These are phyloP conservation scores for Sisymbrium irio DNA, from an alignment of 345 rosid species.

Conservation along the genomic window DNA sequence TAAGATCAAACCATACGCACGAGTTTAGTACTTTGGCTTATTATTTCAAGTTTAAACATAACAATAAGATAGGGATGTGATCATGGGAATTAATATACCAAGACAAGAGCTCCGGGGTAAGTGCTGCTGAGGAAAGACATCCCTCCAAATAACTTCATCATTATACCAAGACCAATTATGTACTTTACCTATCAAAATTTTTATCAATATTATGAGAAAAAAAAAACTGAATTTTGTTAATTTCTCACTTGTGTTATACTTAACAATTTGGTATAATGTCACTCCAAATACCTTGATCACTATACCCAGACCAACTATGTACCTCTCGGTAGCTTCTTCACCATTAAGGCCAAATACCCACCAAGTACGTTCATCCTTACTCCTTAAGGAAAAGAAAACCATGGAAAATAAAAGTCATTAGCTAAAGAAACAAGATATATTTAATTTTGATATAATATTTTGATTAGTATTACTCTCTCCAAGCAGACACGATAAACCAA, in stretches of 20 bases:
- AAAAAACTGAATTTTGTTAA: not conserved
- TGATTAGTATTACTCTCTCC: constrained; percentile 22
- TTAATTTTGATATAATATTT: not conserved
- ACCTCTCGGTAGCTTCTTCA: constrained; percentile 12
- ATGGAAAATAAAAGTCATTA: not conserved
- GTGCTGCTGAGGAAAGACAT: constrained; percentile 19
- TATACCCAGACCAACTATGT: not conserved
- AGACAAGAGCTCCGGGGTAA: constrained; percentile 21
- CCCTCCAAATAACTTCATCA: constrained; percentile 18
- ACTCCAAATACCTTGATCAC: not conserved
- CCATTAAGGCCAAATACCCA: constrained; percentile 10
- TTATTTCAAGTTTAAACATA: not conserved
- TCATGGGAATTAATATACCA: constrained; percentile 7
- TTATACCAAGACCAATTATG: constrained; percentile 23
- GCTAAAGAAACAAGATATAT: not conserved
- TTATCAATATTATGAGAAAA: not conserved
- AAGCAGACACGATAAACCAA: constrained; percentile 21
- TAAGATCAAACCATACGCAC: constrained; percentile 13
- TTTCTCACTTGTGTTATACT: not conserved
- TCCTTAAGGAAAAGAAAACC: not conserved
- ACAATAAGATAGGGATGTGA: not conserved
- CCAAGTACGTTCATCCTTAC: not conserved
- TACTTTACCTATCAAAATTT: constrained; percentile 13
- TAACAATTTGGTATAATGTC: not conserved
- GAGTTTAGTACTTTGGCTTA: not conserved